A percentile compares a stretch with the other conserved stretches of the same genome.
These are phyloP conservation scores for Kwoniella pini DNA, from an alignment of 768 basidiomycete species.

Conservation along the genomic window DNA sequence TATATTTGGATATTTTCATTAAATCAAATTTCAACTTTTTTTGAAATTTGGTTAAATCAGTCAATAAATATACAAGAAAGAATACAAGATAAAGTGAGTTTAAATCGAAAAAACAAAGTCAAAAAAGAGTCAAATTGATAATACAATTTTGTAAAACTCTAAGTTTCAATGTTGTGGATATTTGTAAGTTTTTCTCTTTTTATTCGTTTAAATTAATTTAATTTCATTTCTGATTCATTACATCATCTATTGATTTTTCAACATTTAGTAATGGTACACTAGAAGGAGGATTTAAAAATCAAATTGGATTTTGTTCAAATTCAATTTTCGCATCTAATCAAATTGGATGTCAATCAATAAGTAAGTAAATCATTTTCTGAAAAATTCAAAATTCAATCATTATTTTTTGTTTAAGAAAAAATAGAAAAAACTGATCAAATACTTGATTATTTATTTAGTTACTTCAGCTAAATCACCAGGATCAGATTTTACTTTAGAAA, in stretches of 20 bases:
- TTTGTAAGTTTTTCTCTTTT: constrained; percentile 30
- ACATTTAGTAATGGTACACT: constrained; percentile 63
- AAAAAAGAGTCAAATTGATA: too few species aligned
- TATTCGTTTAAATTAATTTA: too few species aligned
- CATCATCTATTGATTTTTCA: too few species aligned
- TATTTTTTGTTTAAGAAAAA: too few species aligned
- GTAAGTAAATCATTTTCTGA: constrained; percentile 26
- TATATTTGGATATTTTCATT: constrained; percentile 82
- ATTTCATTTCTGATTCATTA: too few species aligned
- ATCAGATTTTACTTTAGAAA: constrained; percentile 73
- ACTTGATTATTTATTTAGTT: constrained; percentile 4
- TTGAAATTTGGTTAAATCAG: constrained; percentile 59
- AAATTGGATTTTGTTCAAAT: constrained; percentile 69
- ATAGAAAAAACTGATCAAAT: too few species aligned
- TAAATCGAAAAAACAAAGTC: too few species aligned
- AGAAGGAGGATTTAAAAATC: constrained; percentile 57
- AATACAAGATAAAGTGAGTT: constrained; percentile 72
- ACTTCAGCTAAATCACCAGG: constrained; percentile 48
- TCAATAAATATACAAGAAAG: constrained; percentile 59
- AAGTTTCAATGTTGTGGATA: constrained; percentile 86
- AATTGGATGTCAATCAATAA: constrained; percentile 41
- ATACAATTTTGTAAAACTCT: too few species aligned
- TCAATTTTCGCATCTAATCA: constrained; percentile 60
- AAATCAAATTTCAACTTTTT: constrained; percentile 69
- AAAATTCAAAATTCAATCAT: too few species aligned